phyloP scores from a whole-genome alignment of 179 eudicot species.

The Patellifolia procumbens region DNA sequence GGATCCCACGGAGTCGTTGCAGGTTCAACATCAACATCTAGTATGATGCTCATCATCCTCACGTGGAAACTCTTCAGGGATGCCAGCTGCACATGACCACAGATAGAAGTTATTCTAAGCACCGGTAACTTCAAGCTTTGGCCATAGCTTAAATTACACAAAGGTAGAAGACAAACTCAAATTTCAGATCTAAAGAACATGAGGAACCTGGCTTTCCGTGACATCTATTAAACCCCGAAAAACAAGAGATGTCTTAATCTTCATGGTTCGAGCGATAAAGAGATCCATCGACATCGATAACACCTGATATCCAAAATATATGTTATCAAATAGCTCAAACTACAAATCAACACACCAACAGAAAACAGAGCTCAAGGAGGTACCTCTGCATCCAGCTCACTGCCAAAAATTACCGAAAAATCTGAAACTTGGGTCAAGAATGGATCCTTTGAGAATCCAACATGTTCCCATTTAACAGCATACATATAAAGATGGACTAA shows the following conservation, averaged over 20 bases:
- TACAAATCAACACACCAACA: slow-evolving; percentile 15
- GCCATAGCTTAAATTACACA: background rate
- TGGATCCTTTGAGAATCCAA: slow-evolving; percentile 84
- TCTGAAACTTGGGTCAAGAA: slow-evolving; percentile 80
- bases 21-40: slow-evolving; percentile 97
- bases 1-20: slow-evolving; percentile 99
- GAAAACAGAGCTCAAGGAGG: background rate
- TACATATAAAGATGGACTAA: slow-evolving; percentile 71
- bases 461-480: slow-evolving; percentile 63
- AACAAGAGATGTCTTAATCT: slow-evolving; percentile 80
- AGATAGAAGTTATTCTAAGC: slow-evolving; percentile 6
- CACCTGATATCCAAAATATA: slow-evolving; percentile 50
- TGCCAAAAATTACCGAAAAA: slow-evolving; percentile 87
- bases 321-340: slow-evolving; percentile 1
- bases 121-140: background rate
- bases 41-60: slow-evolving; percentile 94
- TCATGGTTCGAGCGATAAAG: slow-evolving; percentile 93
- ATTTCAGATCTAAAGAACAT: background rate
- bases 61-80: slow-evolving; percentile 95
- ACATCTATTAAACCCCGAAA: slow-evolving; percentile 68
- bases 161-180: background rate
- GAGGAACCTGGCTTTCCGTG: slow-evolving; percentile 70
- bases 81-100: slow-evolving; percentile 57
- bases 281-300: slow-evolving; percentile 99
- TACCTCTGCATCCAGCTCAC: slow-evolving; percentile 99